Percentiles rank a stretch among this genome's conserved stretches.
phyloP scores from a whole-genome alignment of 2,329 filamentous ascomycete genomes.

The Stemphylium lycopersici region DNA sequence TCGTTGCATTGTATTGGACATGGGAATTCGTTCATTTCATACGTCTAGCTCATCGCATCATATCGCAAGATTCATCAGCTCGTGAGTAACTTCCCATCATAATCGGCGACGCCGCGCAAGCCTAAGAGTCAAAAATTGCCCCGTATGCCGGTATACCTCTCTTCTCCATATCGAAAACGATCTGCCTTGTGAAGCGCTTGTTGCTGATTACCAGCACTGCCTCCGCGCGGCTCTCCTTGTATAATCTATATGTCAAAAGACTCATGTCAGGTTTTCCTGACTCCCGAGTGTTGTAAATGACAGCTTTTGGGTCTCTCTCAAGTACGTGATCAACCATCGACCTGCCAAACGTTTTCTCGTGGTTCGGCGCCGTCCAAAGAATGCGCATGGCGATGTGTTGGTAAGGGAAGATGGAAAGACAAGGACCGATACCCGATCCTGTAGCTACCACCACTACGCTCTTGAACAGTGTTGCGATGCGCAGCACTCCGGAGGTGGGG shows the following conservation, averaged over 20 bases:
- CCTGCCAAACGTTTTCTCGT: slow-evolving; percentile 68
- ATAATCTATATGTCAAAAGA: slow-evolving; percentile 62
- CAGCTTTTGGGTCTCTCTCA: slow-evolving; percentile 64
- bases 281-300: slow-evolving; percentile 71
- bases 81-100: not conserved
- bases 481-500: slow-evolving; percentile 45
- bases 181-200: slow-evolving; percentile 68
- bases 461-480: slow-evolving; percentile 46
- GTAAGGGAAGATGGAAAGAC: slow-evolving; percentile 60
- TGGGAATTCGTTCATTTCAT: not conserved
- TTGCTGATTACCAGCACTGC: slow-evolving; percentile 77
- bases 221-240: slow-evolving; percentile 61
- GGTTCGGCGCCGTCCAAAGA: slow-evolving; percentile 72
- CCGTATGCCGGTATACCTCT: slow-evolving; percentile 72
- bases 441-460: slow-evolving; percentile 48
- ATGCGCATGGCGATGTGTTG: slow-evolving; percentile 62
- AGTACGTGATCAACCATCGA: slow-evolving; percentile 65
- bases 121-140: slow-evolving; percentile 71
- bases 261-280: slow-evolving; percentile 69
- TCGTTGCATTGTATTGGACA: not conserved
- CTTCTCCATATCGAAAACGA: slow-evolving; percentile 72
- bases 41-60: slow-evolving; percentile 1
- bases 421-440: slow-evolving; percentile 49
- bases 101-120: not conserved
- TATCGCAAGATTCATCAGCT: not conserved